Conservation (phyloP, 2,329 filamentous ascomycete genomes). For the Aspergillus ochraceoroseus region DNA sequence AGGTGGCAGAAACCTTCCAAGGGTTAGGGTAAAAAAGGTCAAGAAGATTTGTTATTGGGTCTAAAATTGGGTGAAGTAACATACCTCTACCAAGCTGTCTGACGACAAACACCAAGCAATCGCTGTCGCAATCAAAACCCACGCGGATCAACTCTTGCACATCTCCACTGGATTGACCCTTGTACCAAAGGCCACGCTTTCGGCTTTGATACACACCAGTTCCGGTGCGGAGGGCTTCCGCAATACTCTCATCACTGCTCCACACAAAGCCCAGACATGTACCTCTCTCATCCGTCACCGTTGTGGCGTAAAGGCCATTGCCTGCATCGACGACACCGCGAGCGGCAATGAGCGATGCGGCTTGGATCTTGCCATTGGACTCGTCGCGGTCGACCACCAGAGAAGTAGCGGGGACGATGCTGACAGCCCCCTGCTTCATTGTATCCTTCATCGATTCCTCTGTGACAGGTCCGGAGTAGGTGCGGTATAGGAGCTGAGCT, state of each 20-base stretch:
- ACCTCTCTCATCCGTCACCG: constrained; percentile 84
- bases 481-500: constrained; percentile 40
- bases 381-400: constrained; percentile 65
- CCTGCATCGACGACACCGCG: constrained; percentile 74
- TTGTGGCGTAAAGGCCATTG: constrained; percentile 80
- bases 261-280: constrained; percentile 85
- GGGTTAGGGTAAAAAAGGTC: constrained; percentile 17
- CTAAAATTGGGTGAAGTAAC: constrained; percentile 6
- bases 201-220: constrained; percentile 91
- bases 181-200: constrained; percentile 93
- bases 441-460: constrained; percentile 49
- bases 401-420: constrained; percentile 65
- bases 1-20: constrained; percentile 77
- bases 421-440: constrained; percentile 54
- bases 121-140: constrained; percentile 85
- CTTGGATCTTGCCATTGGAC: constrained; percentile 56
- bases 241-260: constrained; percentile 84
- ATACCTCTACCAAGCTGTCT: constrained; percentile 73
- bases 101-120: constrained; percentile 85
- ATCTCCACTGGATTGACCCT: constrained; percentile 90
- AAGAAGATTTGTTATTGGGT: too few species aligned
- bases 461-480: constrained; percentile 38
- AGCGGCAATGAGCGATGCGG: constrained; percentile 65
- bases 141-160: constrained; percentile 83
- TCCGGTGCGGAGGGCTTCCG: constrained; percentile 75